Conservation (phyloP, 2,329 filamentous ascomycete genomes). For the Colletotrichum abscissum region DNA sequence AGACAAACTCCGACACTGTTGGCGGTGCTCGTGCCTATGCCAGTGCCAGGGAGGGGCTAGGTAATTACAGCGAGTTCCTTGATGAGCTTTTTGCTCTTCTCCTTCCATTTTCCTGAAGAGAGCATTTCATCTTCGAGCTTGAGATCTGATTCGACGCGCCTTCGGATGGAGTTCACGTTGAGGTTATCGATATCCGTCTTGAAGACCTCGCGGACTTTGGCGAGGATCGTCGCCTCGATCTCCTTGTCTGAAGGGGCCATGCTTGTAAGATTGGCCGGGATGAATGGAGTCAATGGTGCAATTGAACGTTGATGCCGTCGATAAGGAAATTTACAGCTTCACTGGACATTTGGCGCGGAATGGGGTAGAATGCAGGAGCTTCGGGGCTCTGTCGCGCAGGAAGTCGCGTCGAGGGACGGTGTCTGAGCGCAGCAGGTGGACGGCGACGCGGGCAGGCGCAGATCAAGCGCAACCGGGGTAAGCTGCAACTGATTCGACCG, state of each 20-base stretch:
- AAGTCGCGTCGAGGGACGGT: conserved; percentile 20
- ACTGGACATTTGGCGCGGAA: background rate
- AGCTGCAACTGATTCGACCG: conserved; percentile 1
- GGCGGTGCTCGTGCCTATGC: background rate
- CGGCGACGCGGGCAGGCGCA: conserved; percentile 15
- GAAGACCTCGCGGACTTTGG: conserved; percentile 60
- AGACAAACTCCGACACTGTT: background rate
- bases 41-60: background rate
- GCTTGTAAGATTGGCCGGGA: background rate
- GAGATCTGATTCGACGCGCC: conserved; percentile 60
- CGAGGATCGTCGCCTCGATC: conserved; percentile 58
- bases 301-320: background rate
- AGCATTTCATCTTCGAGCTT: conserved; percentile 64
- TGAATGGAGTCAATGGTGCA: background rate
- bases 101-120: conserved; percentile 63
- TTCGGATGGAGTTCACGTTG: conserved; percentile 68
- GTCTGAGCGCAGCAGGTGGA: conserved; percentile 7
- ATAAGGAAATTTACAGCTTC: background rate
- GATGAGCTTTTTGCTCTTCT: conserved; percentile 68
- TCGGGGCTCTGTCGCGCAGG: conserved; percentile 7
- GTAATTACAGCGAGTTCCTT: conserved; percentile 63
- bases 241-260: conserved; percentile 56
- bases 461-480: conserved; percentile 20
- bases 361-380: background rate
- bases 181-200: conserved; percentile 56